A percentile compares a stretch with the other conserved stretches of the same genome.
Evolutionary conservation across 2,329 filamentous ascomycete genomes (phyloP).

Genomic region (Madurella fahalii): DNA sequence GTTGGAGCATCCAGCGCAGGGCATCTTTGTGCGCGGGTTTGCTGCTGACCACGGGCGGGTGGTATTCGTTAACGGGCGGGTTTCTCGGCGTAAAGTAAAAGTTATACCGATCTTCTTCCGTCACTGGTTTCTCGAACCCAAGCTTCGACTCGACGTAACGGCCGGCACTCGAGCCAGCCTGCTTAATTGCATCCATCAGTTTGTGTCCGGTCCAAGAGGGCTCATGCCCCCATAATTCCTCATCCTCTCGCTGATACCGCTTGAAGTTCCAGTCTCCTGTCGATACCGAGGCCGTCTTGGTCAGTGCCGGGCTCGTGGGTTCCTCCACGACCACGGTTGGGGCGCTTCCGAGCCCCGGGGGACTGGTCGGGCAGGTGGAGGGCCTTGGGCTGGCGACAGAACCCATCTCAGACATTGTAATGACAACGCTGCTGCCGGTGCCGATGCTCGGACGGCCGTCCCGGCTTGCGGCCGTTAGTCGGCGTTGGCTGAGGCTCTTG

Average conservation of each 20-base stretch:
- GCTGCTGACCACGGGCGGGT: conserved; percentile 78
- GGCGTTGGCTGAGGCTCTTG: conserved; percentile 57
- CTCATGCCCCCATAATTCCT: conserved; percentile 75
- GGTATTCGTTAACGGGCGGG: conserved; percentile 79
- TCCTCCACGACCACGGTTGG: conserved; percentile 48
- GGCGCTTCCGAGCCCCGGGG: conserved; percentile 34
- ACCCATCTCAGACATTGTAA: conserved; percentile 28
- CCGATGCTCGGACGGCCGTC: conserved; percentile 39
- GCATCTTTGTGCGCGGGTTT: conserved; percentile 65
- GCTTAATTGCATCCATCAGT: conserved; percentile 54
- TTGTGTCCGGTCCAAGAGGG: conserved; percentile 51
- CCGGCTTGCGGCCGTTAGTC: conserved; percentile 54
- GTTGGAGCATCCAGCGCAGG: conserved; percentile 87
- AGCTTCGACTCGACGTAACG: conserved; percentile 51
- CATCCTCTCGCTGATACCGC: conserved; percentile 82
- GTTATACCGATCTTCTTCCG: conserved; percentile 47
- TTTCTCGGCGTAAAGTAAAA: conserved; percentile 60
- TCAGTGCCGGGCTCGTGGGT: conserved; percentile 37
- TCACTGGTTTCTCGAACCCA: conserved; percentile 49
- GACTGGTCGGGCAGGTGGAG: conserved; percentile 28
- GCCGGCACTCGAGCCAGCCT: conserved; percentile 54
- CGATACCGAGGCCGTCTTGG: conserved; percentile 34
- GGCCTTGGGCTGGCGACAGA: conserved; percentile 21
- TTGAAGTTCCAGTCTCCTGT: conserved; percentile 67
- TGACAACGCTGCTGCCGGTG: conserved; percentile 36